These are phyloP conservation scores for Blepharisma japonicum DNA, from an alignment of 73 alveolate genomes.

Conservation along the genomic window DNA sequence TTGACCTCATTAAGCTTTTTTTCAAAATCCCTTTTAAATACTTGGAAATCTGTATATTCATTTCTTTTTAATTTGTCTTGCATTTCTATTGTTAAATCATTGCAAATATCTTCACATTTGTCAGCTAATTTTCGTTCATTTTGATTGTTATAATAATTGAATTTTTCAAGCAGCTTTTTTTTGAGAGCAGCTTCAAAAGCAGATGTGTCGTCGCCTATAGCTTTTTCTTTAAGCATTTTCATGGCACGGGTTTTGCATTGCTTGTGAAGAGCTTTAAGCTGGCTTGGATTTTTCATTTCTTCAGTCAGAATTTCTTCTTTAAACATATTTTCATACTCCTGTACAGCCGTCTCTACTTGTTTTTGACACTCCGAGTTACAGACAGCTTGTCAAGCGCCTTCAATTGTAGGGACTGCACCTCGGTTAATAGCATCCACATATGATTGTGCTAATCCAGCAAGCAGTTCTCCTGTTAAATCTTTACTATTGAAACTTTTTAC, in stretches of 20 bases:
- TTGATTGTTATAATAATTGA: not conserved
- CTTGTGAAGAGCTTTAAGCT: not conserved
- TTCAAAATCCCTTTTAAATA: constrained; percentile 24
- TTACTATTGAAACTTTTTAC: constrained; percentile 90
- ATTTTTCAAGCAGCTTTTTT: not conserved
- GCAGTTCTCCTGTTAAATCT: constrained; percentile 85
- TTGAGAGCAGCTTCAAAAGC: not conserved
- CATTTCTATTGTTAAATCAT: not conserved
- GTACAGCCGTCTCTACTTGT: not conserved
- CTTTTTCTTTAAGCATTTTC: constrained; percentile 24
- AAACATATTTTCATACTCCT: not conserved
- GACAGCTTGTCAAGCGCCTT: constrained; percentile 95
- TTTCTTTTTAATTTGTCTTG: constrained; percentile 29
- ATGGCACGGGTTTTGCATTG: constrained; percentile 25
- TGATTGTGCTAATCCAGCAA: constrained; percentile 82
- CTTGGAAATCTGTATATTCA: constrained; percentile 22
- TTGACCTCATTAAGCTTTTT: not conserved
- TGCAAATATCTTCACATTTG: constrained; percentile 15
- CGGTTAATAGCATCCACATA: constrained; percentile 88
- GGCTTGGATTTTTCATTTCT: not conserved
- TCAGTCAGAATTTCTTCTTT: not conserved
- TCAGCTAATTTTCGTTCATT: constrained; percentile 16
- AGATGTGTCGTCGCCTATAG: constrained; percentile 15
- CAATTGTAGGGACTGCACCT: constrained; percentile 94
- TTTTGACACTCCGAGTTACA: constrained; percentile 86